Base-by-base conservation (phyloP, 1,284 basidiomycete genomes). In the Microbotryomycetes sp. region DNA sequence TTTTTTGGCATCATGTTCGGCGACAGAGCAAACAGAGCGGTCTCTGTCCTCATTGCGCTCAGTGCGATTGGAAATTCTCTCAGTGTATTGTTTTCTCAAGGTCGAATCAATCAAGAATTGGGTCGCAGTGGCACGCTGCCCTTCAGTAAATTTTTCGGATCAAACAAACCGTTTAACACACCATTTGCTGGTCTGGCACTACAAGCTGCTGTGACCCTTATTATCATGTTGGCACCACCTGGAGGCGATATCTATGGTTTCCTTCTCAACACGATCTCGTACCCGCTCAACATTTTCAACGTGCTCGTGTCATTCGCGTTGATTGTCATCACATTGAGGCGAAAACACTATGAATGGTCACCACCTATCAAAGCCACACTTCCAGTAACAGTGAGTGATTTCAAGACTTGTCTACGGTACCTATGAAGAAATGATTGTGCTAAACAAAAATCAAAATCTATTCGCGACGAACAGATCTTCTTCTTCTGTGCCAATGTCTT, bases 121-220 rank as follows among this genome's bases (percentile, higher is more conserved):
- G 81, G 82, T 1, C 82, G 83, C 64, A 82, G 83, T 67, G 81
- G 80, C 6, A 72, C 83, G 22, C 72, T 81, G 1, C 80, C 80
- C 1, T 80, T 79, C 71, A 80, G 78, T 59, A 77, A 75, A 32
- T 74, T 80, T 58, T 79, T 78, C 73, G 79, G 79, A 2, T 77
- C 76, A 1, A 81, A 79, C 65, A 77, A 77, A 73, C 80, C 80
- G 0, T 79, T 77, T 19, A 78, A 79, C 12, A 77, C 80, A 0
- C 80, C 80, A 0, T 70, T 81, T 23, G 78, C 79, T 0, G 80
- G 80, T 2, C 73, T 81, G 6, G 74, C 78, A 16, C 71, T 79
- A 4, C 80, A 79, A 58, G 66, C 78, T 22, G 76, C 79, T 31
- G 75, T 77, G 22, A 77, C 78, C 5, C 72, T 75, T 51, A 77